Base-by-base conservation (phyloP, 2,329 filamentous ascomycete species). In the Cladophialophora exuberans region DNA sequence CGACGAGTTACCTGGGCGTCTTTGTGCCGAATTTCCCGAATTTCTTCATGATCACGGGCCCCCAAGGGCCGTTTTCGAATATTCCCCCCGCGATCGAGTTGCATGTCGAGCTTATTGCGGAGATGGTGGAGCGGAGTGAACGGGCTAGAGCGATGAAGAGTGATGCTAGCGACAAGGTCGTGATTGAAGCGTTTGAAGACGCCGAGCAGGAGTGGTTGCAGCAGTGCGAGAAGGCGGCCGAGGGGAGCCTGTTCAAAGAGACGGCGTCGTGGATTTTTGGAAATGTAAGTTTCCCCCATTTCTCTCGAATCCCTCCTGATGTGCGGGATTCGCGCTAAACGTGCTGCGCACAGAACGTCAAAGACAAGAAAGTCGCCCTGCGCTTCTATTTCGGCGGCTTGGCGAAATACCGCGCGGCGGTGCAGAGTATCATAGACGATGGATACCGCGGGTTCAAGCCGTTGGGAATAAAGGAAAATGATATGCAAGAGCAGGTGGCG, bases 51-150 rank as follows among this genome's bases (percentile, higher is more conserved):
- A 62, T 79, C 52, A 84, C 83, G 58, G 81, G 82, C 0, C 69
- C 76, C 0, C 82, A 85, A 23, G 79, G 72, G 0, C 82, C 82
- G 0, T 69, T 84, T 4, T 67, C 72, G 64, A 86, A 84, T 60
- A 82, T 81, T 0, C 83, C 83, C 0, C 75, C 78, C 0, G 74
- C 72, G 1, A 75, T 79, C 11, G 80, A 83, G 59, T 60, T 81
- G 0, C 83, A 86, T 61, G 82, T 80, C 3, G 70, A 79, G 0
- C 84, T 80, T 79, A 62, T 57, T 18, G 35, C 41, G 22, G n/a
- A 36, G 38, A 64, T 67, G 42, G 80, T 85, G 43, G 67, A 70
- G 26, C 76, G 81, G 63, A 76, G 83, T 62, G 66, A 73, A 54
- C 56, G 60, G 1, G 68, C 9, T 13, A 18, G 50, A 20, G 26